phyloP scores from a whole-genome alignment of 768 basidiomycete genomes.

The Sistotremastrum niveocremeum region DNA sequence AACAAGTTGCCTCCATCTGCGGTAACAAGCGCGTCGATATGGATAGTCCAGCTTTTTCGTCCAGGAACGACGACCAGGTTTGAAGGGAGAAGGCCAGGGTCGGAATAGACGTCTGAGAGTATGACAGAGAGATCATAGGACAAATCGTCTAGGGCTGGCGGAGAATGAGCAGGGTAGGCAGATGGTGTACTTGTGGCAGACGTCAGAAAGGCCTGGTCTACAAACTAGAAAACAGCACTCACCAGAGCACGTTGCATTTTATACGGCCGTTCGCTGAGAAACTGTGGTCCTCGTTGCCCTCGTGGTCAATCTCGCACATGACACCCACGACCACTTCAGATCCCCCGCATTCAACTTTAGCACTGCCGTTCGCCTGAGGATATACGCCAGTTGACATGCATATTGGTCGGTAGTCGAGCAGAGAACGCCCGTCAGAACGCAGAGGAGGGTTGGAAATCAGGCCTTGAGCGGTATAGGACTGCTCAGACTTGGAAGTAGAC shows the following conservation, averaged over 20 bases:
- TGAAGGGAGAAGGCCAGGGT: conserved; percentile 48
- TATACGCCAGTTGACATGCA: conserved; percentile 66
- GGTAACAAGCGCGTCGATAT: conserved; percentile 62
- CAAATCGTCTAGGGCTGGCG: conserved; percentile 57
- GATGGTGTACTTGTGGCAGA: conserved; percentile 49
- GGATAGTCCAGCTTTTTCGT: conserved; percentile 63
- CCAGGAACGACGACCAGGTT: conserved; percentile 44
- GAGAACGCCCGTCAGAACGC: conserved; percentile 64
- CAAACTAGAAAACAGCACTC: conserved; percentile 69
- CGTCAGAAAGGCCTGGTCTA: conserved; percentile 6
- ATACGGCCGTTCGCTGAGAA: too few species aligned
- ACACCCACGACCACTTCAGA: conserved; percentile 71
- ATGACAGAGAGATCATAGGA: conserved; percentile 58
- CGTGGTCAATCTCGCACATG: conserved; percentile 65
- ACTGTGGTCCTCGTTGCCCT: conserved; percentile 18
- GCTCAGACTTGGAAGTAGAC: conserved; percentile 61
- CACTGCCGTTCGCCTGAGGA: conserved; percentile 78
- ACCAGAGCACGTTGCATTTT: conserved; percentile 47
- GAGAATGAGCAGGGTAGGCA: conserved; percentile 59
- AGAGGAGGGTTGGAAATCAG: conserved; percentile 43
- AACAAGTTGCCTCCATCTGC: conserved; percentile 62
- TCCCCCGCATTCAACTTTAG: conserved; percentile 44
- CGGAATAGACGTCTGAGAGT: conserved; percentile 50
- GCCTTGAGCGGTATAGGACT: conserved; percentile 59
- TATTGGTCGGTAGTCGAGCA: conserved; percentile 54